Conservation (phyloP, 208 protist species). For the Wallacemonas sp. region DNA sequence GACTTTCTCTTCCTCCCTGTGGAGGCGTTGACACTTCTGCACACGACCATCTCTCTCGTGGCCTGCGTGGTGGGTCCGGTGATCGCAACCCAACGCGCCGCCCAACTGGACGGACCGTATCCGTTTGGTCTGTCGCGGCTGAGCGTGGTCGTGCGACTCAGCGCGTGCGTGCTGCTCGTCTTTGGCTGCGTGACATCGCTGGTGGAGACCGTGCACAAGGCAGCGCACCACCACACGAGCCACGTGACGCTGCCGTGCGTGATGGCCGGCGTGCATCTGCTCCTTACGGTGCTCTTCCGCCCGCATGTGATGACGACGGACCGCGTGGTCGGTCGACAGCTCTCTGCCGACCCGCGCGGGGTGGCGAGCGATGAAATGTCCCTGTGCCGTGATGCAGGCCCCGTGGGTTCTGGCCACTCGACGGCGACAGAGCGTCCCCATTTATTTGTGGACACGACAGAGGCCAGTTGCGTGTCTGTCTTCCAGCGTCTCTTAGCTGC, state of each 20-base stretch:
- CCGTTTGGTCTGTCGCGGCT: slow-evolving; percentile 56
- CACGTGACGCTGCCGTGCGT: slow-evolving; percentile 29
- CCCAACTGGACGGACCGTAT: slow-evolving; percentile 19
- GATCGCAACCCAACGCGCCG: background rate
- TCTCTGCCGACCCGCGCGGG: slow-evolving; percentile 19
- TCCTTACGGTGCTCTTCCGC: slow-evolving; percentile 39
- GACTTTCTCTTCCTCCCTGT: slow-evolving; percentile 42
- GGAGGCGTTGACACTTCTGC: slow-evolving; percentile 44
- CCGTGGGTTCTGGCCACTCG: too few species aligned
- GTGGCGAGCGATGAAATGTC: slow-evolving; percentile 30
- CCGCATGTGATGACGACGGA: slow-evolving; percentile 52
- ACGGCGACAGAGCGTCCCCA: too few species aligned
- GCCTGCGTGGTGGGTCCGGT: slow-evolving; percentile 38
- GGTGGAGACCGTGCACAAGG: slow-evolving; percentile 47
- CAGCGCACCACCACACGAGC: slow-evolving; percentile 33
- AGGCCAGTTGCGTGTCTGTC: background rate
- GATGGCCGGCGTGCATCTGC: slow-evolving; percentile 32
- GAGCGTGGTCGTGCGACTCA: slow-evolving; percentile 51
- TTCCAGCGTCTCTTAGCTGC: too few species aligned
- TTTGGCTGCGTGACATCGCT: slow-evolving; percentile 63
- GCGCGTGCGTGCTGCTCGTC: slow-evolving; percentile 51
- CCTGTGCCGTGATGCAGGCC: slow-evolving; percentile 12
- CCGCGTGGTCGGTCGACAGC: slow-evolving; percentile 45
- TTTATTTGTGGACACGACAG: background rate
- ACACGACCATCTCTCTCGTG: slow-evolving; percentile 40